Evolutionary conservation across 192 early-diverging fungal species (phyloP).

Genomic region (Cetraspora pellucida): DNA sequence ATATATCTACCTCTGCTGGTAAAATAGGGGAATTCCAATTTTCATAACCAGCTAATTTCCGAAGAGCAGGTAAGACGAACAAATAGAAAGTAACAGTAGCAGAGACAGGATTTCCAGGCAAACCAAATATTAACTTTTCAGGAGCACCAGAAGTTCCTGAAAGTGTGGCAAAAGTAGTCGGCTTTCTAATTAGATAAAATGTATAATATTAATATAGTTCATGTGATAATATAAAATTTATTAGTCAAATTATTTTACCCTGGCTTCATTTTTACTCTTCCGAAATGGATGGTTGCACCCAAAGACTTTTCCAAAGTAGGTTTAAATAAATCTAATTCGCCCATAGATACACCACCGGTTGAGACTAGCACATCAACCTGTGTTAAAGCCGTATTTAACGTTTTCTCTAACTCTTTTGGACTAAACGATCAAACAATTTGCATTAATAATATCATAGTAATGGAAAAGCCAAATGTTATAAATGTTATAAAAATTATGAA

Average conservation of each 20-base stretch:
- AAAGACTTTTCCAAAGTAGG: slow-evolving; percentile 78
- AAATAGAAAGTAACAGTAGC: slow-evolving; percentile 86
- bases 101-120: slow-evolving; percentile 97
- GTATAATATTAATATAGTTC: neutral
- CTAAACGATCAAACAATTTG: slow-evolving; percentile 29
- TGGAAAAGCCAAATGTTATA: neutral
- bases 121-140: slow-evolving; percentile 74
- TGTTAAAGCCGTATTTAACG: slow-evolving; percentile 49
- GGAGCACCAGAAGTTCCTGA: slow-evolving; percentile 20
- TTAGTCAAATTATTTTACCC: slow-evolving; percentile 47
- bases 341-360: slow-evolving; percentile 98
- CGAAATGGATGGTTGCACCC: slow-evolving; percentile 84
- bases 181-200: slow-evolving; percentile 63
- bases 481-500: neutral
- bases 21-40: slow-evolving; percentile 53
- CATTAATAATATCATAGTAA: neutral
- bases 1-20: slow-evolving; percentile 56
- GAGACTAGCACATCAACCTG: slow-evolving; percentile 81
- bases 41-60: slow-evolving; percentile 73
- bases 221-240: neutral
- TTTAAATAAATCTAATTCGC: slow-evolving; percentile 91
- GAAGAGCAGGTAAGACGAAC: slow-evolving; percentile 85
- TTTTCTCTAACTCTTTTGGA: slow-evolving; percentile 55
- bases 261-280: slow-evolving; percentile 90
- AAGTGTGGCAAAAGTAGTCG: slow-evolving; percentile 89